Evolutionary conservation across 169 alveolate species (phyloP).

Genomic region (Plasmodium knowlesi): DNA sequence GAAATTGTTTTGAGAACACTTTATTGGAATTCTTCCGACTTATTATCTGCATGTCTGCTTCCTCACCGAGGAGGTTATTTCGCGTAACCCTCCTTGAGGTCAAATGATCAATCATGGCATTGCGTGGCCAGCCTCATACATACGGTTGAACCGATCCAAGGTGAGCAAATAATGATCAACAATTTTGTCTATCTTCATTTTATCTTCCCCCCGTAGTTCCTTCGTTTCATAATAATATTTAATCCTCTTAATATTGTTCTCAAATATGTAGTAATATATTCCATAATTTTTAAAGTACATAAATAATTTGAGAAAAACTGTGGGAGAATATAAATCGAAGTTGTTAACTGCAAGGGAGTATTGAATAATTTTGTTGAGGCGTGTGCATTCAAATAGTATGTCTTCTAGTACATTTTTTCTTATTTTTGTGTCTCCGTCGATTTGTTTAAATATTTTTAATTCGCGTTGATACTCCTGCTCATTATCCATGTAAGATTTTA

Average conservation of each 20-base stretch:
- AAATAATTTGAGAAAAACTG: constrained; percentile 22
- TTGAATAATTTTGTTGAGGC: constrained; percentile 51
- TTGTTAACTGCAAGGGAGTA: constrained; percentile 61
- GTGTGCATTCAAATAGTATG: constrained; percentile 38
- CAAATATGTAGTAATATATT: constrained; percentile 35
- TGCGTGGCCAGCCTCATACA: not conserved
- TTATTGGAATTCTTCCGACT: not conserved
- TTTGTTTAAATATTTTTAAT: constrained; percentile 31
- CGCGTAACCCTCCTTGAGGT: not conserved
- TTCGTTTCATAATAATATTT: constrained; percentile 50
- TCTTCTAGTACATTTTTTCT: constrained; percentile 42
- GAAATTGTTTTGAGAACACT: not conserved
- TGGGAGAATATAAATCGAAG: constrained; percentile 18
- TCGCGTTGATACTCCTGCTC: constrained; percentile 28
- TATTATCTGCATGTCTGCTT: not conserved
- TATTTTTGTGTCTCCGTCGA: constrained; percentile 8
- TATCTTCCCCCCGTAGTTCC: constrained; percentile 32
- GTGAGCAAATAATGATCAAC: constrained; percentile 39
- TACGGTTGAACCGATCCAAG: constrained; percentile 19
- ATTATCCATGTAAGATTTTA: constrained; percentile 23
- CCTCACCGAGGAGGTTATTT: not conserved
- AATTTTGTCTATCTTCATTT: constrained; percentile 31
- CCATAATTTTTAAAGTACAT: constrained; percentile 35
- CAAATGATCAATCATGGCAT: not conserved
- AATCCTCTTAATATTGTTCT: constrained; percentile 25